phyloP scores from a whole-genome alignment of 345 rosid species.

The Corchorus olitorius region DNA sequence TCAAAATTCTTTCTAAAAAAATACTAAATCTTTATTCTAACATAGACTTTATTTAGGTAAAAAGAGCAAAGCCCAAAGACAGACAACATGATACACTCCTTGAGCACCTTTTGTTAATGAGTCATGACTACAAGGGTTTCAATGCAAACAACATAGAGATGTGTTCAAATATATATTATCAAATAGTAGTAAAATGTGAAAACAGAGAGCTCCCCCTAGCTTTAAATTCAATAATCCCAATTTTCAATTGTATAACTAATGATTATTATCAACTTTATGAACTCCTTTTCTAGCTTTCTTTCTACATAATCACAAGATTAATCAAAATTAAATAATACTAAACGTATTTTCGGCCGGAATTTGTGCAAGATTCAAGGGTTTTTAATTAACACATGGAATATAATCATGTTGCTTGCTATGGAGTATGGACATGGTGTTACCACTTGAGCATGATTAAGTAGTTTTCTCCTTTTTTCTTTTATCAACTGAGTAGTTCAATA shows the following conservation, averaged over 20 bases:
- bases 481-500: not conserved
- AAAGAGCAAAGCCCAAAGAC: conserved; percentile 4
- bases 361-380: not conserved
- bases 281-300: not conserved
- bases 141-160: not conserved
- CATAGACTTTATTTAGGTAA: not conserved
- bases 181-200: not conserved
- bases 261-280: not conserved
- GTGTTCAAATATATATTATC: not conserved
- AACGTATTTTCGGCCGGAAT: not conserved
- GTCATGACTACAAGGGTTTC: not conserved
- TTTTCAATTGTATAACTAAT: not conserved
- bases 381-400: not conserved
- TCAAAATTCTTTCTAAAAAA: not conserved
- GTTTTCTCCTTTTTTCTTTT: not conserved
- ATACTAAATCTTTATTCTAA: not conserved
- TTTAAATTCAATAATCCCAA: not conserved
- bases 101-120: not conserved
- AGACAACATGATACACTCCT: conserved; percentile 13
- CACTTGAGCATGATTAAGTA: not conserved
- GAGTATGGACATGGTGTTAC: not conserved
- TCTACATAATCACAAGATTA: not conserved
- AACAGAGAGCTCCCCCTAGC: not conserved
- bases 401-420: conserved; percentile 8
- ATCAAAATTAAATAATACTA: not conserved